phyloP scores from a whole-genome alignment of 2,329 filamentous ascomycete species.

The Mycosphaerelloides madeirae region DNA sequence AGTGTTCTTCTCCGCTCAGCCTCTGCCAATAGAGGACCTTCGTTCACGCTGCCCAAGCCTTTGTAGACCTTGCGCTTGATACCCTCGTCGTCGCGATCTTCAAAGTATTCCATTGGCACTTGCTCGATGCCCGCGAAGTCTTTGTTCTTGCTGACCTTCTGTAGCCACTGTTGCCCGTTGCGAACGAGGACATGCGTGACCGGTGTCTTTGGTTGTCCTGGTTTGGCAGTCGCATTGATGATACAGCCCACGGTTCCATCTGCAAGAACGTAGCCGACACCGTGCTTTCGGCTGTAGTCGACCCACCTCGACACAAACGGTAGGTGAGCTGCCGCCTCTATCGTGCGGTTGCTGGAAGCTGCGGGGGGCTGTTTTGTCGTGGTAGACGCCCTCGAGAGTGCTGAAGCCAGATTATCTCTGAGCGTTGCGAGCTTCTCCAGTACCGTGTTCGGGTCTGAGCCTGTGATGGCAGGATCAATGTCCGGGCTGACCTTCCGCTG shows the following conservation, averaged over 20 bases:
- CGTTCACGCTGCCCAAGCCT: constrained; percentile 30
- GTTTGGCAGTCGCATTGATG: constrained; percentile 42
- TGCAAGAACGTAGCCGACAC: constrained; percentile 76
- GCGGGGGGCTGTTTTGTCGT: constrained; percentile 14
- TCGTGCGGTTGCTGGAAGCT: constrained; percentile 18
- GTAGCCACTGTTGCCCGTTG: constrained; percentile 65
- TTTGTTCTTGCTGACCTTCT: constrained; percentile 36
- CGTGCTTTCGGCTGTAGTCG: constrained; percentile 83
- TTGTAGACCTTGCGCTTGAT: constrained; percentile 57
- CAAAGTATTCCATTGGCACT: constrained; percentile 63
- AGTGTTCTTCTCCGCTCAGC: constrained; percentile 50
- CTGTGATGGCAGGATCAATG: constrained; percentile 27
- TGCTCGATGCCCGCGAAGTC: constrained; percentile 55
- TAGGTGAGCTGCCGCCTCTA: constrained; percentile 37
- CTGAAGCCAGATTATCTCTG: constrained; percentile 43
- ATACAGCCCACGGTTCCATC: constrained; percentile 73
- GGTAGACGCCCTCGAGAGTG: constrained; percentile 41
- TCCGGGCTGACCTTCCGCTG: constrained; percentile 10
- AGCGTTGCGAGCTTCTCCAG: constrained; percentile 42
- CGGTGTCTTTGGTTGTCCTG: constrained; percentile 40
- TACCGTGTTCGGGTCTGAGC: constrained; percentile 43
- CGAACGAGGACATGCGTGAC: constrained; percentile 68
- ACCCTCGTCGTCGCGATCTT: constrained; percentile 63
- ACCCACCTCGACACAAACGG: constrained; percentile 72
- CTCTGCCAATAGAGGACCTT: constrained; percentile 27